Conservation (phyloP, 768 basidiomycete genomes). For the Leccinum rimulosum region DNA sequence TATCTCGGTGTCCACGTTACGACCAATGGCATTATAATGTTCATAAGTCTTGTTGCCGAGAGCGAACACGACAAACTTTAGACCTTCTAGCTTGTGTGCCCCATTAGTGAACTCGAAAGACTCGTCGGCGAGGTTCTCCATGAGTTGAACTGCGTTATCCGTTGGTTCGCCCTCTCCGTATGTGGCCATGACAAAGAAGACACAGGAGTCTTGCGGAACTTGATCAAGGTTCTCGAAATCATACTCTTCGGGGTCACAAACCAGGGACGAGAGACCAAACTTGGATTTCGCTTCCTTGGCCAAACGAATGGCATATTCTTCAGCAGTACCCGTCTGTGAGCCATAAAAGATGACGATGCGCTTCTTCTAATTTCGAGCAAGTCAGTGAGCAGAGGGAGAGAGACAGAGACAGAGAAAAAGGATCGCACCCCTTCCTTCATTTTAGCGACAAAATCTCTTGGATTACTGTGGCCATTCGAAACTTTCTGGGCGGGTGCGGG, state of each 20-base stretch:
- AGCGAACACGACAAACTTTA: constrained; percentile 94
- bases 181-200: constrained; percentile 95
- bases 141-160: constrained; percentile 92
- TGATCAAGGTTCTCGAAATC: constrained; percentile 96
- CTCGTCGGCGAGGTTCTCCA: constrained; percentile 87
- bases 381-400: constrained; percentile 3
- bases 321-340: constrained; percentile 97
- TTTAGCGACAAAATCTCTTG: constrained; percentile 91
- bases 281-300: constrained; percentile 98
- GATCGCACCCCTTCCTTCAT: constrained; percentile 85
- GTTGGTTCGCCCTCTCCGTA: constrained; percentile 99
- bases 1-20: constrained; percentile 71
- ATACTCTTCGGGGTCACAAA: constrained; percentile 98
- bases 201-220: constrained; percentile 82
- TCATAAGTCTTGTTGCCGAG: constrained; percentile 94
- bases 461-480: constrained; percentile 74
- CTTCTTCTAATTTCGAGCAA: constrained; percentile 67
- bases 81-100: constrained; percentile 67
- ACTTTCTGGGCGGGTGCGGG: constrained; percentile 43
- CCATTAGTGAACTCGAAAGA: constrained; percentile 87
- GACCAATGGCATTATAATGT: constrained; percentile 91
- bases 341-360: constrained; percentile 97
- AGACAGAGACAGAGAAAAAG: background rate
- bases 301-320: constrained; percentile 95
- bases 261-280: constrained; percentile 91